Percentiles rank a stretch among this genome's conserved stretches.
phyloP scores from a whole-genome alignment of 164 flowering plant genomes.

The Chimonanthus praecox region DNA sequence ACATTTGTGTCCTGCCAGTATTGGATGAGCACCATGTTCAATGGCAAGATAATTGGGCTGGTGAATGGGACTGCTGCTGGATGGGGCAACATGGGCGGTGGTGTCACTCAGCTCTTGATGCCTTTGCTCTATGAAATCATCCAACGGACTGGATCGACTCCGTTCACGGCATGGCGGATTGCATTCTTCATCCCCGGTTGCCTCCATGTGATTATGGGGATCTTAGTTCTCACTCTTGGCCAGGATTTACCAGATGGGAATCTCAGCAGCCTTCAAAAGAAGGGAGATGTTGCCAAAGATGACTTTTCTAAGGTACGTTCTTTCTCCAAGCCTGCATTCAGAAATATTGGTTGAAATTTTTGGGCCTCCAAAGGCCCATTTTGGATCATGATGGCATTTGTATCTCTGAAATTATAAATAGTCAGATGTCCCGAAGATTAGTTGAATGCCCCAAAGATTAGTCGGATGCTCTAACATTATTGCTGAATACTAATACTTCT shows the following conservation, averaged over 20 bases:
- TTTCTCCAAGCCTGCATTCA: not conserved
- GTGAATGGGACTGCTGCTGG: constrained; percentile 75
- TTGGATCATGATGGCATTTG: too few species aligned
- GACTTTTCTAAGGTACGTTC: constrained; percentile 53
- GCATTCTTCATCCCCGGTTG: constrained; percentile 81
- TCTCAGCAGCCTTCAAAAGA: constrained; percentile 47
- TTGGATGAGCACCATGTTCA: constrained; percentile 84
- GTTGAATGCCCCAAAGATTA: too few species aligned
- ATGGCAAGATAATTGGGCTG: constrained; percentile 55
- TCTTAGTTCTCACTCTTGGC: constrained; percentile 57
- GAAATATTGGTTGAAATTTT: too few species aligned
- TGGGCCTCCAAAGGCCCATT: too few species aligned
- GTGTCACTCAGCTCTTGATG: constrained; percentile 76
- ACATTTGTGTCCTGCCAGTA: constrained; percentile 79
- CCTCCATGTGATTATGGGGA: constrained; percentile 50
- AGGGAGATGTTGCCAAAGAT: constrained; percentile 52
- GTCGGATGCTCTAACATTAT: too few species aligned
- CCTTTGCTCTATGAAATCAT: constrained; percentile 54
- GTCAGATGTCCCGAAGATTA: too few species aligned
- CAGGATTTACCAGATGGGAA: constrained; percentile 88
- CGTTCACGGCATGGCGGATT: constrained; percentile 77
- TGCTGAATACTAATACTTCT: not conserved
- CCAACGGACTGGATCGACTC: constrained; percentile 36
- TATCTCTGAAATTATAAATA: too few species aligned
- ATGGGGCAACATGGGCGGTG: constrained; percentile 93